These are phyloP conservation scores for Dendrobium catenatum DNA, from an alignment of 106 monocot species.

Conservation along the genomic window DNA sequence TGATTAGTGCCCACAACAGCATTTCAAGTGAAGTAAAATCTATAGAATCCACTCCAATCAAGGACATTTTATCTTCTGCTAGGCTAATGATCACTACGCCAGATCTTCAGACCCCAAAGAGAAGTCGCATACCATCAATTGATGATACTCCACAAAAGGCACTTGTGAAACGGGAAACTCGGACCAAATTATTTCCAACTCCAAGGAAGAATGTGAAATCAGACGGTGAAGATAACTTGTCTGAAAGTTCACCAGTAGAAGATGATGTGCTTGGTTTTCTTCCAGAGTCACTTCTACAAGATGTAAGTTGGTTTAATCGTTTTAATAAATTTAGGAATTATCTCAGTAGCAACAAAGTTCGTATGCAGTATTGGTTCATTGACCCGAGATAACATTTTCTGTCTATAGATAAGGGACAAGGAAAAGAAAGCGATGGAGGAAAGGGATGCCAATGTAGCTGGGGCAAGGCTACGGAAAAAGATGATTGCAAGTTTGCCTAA, in stretches of 20 bases:
- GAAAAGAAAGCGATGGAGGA: conserved; percentile 51
- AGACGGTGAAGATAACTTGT: conserved; percentile 13
- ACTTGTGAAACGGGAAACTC: conserved; percentile 28
- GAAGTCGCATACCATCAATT: conserved; percentile 3
- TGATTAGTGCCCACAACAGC: neutral
- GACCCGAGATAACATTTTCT: neutral
- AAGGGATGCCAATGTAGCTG: conserved; percentile 28
- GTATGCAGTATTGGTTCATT: neutral
- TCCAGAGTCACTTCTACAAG: conserved; percentile 59
- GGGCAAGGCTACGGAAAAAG: conserved; percentile 39
- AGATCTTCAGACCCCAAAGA: conserved; percentile 47
- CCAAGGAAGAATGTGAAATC: conserved; percentile 31
- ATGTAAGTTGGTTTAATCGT: conserved; percentile 34
- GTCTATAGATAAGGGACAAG: conserved; percentile 58
- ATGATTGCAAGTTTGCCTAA: conserved; percentile 58
- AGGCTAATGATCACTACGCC: conserved; percentile 66
- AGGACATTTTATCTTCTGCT: conserved; percentile 31
- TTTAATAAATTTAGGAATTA: neutral
- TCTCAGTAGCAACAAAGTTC: neutral
- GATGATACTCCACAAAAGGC: conserved; percentile 27
- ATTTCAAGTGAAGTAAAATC: conserved; percentile 8
- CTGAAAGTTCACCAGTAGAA: conserved; percentile 5
- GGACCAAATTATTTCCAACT: conserved; percentile 46
- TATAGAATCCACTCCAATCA: conserved; percentile 44
- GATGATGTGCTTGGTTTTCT: conserved; percentile 55